phyloP scores from a whole-genome alignment of 768 basidiomycete species.

The Chalciporus pseudorubinellus region DNA sequence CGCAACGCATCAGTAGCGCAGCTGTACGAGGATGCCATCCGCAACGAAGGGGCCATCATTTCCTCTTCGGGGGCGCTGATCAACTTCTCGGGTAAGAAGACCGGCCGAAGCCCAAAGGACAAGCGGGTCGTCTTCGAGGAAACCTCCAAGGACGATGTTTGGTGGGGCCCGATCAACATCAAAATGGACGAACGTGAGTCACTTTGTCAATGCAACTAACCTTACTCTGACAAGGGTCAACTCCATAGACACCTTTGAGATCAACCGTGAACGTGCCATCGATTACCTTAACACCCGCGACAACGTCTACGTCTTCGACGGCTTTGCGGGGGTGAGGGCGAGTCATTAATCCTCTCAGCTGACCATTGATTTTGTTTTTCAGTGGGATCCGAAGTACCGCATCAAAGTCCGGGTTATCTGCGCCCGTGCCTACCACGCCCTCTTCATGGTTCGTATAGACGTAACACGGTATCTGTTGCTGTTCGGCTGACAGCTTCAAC shows the following conservation, averaged over 20 bases:
- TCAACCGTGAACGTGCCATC: conserved; percentile 97
- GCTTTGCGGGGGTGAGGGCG: conserved; percentile 75
- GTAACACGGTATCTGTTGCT: conserved; percentile 4
- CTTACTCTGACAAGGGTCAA: conserved; percentile 3
- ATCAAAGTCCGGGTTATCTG: conserved; percentile 99
- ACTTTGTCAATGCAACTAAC: neutral
- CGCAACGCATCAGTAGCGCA: conserved; percentile 88
- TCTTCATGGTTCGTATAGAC: conserved; percentile 80
- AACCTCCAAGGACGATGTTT: conserved; percentile 92
- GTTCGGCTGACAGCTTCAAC: conserved; percentile 6
- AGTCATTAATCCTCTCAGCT: neutral
- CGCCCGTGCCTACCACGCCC: conserved; percentile 95
- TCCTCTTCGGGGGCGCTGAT: conserved; percentile 94
- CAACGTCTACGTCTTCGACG: conserved; percentile 97
- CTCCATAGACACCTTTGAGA: conserved; percentile 92
- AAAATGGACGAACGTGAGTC: conserved; percentile 93
- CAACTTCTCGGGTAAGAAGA: conserved; percentile 99
- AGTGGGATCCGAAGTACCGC: conserved; percentile 99
- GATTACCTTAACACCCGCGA: conserved; percentile 98
- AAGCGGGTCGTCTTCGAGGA: conserved; percentile 99
- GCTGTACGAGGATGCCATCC: conserved; percentile 96
- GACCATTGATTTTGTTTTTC: conserved; percentile 4
- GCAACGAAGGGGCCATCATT: conserved; percentile 98
- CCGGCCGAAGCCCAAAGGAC: conserved; percentile 96
- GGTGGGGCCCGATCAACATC: conserved; percentile 99